Base-by-base conservation (phyloP, 768 basidiomycete species). In the Lepiota brunneoincarnata region DNA sequence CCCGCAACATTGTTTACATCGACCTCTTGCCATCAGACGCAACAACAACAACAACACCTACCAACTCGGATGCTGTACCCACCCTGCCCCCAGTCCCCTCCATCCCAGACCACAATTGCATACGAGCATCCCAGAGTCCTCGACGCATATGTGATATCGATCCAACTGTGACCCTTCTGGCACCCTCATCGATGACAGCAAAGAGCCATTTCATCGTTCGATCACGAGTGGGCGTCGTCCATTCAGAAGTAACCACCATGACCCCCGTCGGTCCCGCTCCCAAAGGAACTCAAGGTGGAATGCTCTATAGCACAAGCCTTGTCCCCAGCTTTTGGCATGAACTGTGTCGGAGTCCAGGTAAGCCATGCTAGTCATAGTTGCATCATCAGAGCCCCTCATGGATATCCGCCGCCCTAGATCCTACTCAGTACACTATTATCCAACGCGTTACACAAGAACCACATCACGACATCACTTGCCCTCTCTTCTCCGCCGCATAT, bases 251-350 rank as follows among this genome's bases (percentile, higher is more conserved):
- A 20, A 75, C 77, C 0, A 47, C 63, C 4, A 69, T 81, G 41
- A 66, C 61, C 14, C 57, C 63, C 9, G 34, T 63, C 1, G 69
- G 70, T n/a, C 54, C 61, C 4, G 56, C 63, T 24, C 54, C 69
- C 2, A 63, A 60, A 5, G 45, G 51, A 6, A 63, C 57, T n/a
- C 63, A 72, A 51, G 63, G 64, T 14, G 62, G 71, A 17, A 67
- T 74, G 18, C 63, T 89, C 28, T 89, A 90, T 68, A 79, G 75
- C 54, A 84, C 83, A 2, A 56, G 75, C 1, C 74, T 90, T 23
- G 80, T 81, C 5, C 88, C 88, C 3, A 73, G 73, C 42, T 89
- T 79, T 61, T 90, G 88, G 88, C 69, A 75, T 15, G 77, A 73
- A 18, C 73, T 90, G 53, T 78, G 78, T 49, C 69, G 75, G 57